Evolutionary conservation across 331 rosid genomes (phyloP), one percentile per base, ranked within the genome.

Genomic region (Quercus phellos): DNA sequence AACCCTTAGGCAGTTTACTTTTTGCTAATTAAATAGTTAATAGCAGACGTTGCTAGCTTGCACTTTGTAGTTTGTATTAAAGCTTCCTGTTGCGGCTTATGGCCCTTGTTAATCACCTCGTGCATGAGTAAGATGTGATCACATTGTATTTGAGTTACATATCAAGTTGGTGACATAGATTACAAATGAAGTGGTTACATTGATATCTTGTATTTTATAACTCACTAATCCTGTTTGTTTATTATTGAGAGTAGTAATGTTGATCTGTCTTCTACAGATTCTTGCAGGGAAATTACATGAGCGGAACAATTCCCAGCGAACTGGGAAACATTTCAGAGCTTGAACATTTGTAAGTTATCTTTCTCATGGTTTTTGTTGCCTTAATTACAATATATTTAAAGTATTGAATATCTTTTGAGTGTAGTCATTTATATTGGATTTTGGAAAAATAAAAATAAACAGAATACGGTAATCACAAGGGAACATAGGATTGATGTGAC

Each of bases 211-310:
- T 34, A 17, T 66, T n/a, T 66, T 17, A 32, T 69, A 43, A 50
- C 13, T 68, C 32, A 38, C 56, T 55, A 72, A 66, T 79, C 63
- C 26, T 43, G 24, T 18, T 78, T 74, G 60, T 84, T 75, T 38
- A 54, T 27, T 81, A 27, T 54, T 64, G 68, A 46, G 34, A 77
- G 74, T 74, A 76, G 46, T 38, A 79, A 70, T 69, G 51, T 75
- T 73, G 78, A 77, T 81, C 80, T 72, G 38, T 72, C 77, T 74
- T 85, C 53, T 80, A 76, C 94, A 94, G 99, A 83, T 91, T 79
- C 84, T 89, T 94, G 88, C 99, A 95, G 92, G 94, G 94, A 77
- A 93, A 95, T 91, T 95, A 93, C 86, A 88, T 95, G 19, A 87
- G 97, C 71, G 98, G 98, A 66, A 26, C 51, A 50, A 89, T 95